Base-by-base conservation (phyloP, 2,329 filamentous ascomycete genomes). In the Aspergillus nomiae region DNA sequence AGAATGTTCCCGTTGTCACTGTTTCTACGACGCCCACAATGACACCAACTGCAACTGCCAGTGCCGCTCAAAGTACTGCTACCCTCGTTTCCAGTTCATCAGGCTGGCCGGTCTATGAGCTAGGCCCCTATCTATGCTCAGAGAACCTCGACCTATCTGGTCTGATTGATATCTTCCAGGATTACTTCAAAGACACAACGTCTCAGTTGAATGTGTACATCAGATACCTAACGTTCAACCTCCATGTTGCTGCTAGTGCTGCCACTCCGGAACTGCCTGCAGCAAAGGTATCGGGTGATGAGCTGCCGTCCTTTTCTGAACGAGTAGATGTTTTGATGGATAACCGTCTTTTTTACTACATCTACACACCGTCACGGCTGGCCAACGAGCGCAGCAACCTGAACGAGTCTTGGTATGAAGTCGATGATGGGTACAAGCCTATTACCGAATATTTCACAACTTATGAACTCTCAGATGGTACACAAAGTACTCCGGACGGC, bases 91-190 rank as follows among this genome's bases (percentile, higher is more conserved):
- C 55, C 14, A 67, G 70, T 61, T 66, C 70, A 3, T 61, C 71
- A 11, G 71, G 70, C 7, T 68, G 74, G 14, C 73, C 77, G 8
- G 62, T 84, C 7, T 73, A 82, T 59, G 71, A 83, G 43, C 75
- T 86, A 46, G 87, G 86, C n/a, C 77, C 78, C 0, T 84, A 83
- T 68, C 67, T 84, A 77, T 90, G 88, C 74, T 85, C 85, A 2
- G 71, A 82, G 3, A 77, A 78, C 5, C 79, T 87, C 55, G 83
- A 84, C 59, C 67, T 89, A 2, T 77, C 78, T 6, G 77, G 81
- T 2, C 74, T 90, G 24, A 78, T 83, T 16, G 74, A 76, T 53
- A 72, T 88, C 16, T 70, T 89, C 9, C 69, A 77, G n/a, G 80
- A 81, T 51, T 89, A 87, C 66, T 79, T 89, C 53, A 69, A 77